Evolutionary conservation across 441 rosid species (phyloP), one percentile per base, ranked within the genome.

Genomic region (Arabidopsis lyrata): DNA sequence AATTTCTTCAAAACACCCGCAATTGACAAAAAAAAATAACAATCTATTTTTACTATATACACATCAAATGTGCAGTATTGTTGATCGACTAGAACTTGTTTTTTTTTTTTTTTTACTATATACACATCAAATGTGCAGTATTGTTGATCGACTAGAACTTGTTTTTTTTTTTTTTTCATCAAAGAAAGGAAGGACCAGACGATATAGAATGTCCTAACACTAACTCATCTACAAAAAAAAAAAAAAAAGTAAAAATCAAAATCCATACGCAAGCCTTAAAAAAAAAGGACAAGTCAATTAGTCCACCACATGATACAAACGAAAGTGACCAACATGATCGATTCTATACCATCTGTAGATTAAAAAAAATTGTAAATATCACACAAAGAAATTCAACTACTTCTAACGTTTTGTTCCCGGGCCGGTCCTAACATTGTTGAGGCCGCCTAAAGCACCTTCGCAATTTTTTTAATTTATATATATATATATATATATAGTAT

Each of bases 311-410:
- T 59, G 16, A 53, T 66, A 38, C 39, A 54, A 53, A 35, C 27
- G 14, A 48, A 20, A 36, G 12, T 48, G 31, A 24, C 20, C 36
- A 39, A 66, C 60, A 66, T 20, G 38, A 59, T 59, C 15, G 34
- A 6, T 16, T 29, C n/a, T 27, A 41, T 24, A 24, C 49, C 50
- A 29, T 31, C 29, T 0, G 4, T 48, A 15, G 7, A 45, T 29
- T 10, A 8, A 6, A 45, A 45, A 31, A 11, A 4, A 0, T 31
- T 31, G 55, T 72, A 41, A 63, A 50, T 14, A 53, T 45, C 64
- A 42, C 64, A 64, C 29, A 11, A 22, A 63, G 5, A 44, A 55
- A 29, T 24, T 63, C 8, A 56, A 15, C 59, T 65, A 73, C 22
- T 61, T 50, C 61, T 36, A 48, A n/a, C 56, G 45, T 64, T 34